Conservation (phyloP, 192 early-diverging fungal species). For the Backusella morwellensis region DNA sequence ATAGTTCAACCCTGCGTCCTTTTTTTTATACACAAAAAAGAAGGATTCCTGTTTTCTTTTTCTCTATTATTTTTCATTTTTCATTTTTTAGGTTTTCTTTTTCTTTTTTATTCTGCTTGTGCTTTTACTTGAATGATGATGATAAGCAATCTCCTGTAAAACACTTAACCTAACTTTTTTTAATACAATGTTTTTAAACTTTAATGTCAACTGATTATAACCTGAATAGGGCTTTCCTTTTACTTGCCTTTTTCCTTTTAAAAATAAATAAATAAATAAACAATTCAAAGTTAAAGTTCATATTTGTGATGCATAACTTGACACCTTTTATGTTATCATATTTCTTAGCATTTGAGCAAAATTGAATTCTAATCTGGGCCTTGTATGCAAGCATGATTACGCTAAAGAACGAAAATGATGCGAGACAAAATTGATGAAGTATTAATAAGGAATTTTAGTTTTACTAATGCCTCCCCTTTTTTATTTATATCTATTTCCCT, state of each 20-base stretch:
- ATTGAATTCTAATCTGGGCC: background rate
- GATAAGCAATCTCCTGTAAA: background rate
- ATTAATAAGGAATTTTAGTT: slow-evolving; percentile 5
- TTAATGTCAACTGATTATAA: background rate
- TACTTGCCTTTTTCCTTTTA: background rate
- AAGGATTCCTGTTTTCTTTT: slow-evolving; percentile 2
- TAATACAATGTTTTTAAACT: background rate
- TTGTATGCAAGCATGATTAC: slow-evolving; percentile 2
- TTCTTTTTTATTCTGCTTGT: background rate
- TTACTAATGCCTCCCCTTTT: background rate
- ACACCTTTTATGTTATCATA: background rate
- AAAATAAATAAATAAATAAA: background rate
- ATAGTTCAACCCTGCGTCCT: background rate
- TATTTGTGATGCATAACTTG: background rate
- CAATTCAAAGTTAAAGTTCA: background rate
- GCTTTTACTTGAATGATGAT: background rate
- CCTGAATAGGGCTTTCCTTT: background rate
- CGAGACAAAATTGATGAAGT: background rate
- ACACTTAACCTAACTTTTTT: background rate
- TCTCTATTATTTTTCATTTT: background rate
- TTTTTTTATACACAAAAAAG: background rate
- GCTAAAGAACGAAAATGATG: slow-evolving; percentile 6
- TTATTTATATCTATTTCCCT: background rate
- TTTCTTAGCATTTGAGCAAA: background rate
- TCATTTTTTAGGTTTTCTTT: background rate